Conservation (phyloP, 1,284 basidiomycete species). For the Mycena citricolor region DNA sequence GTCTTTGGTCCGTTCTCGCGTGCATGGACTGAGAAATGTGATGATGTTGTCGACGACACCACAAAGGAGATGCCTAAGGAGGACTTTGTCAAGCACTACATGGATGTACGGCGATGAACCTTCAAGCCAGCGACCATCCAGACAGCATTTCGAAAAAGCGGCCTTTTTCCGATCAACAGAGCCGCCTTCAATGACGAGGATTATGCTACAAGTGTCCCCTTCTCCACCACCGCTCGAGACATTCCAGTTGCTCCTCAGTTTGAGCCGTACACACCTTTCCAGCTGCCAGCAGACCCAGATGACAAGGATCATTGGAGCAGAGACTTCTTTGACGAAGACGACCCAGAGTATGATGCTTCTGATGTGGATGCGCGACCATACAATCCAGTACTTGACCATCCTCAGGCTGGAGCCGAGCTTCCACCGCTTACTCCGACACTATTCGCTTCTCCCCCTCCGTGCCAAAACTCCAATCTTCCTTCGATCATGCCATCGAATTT, state of each 20-base stretch:
- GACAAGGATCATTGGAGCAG: too few relatives aligned
- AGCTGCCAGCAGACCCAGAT: too few relatives aligned
- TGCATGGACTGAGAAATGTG: slow-evolving; percentile 10
- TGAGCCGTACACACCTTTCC: not conserved
- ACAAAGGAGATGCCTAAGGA: slow-evolving; percentile 32
- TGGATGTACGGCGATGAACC: slow-evolving; percentile 20
- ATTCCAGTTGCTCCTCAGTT: slow-evolving; percentile 1
- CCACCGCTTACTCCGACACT: too few relatives aligned
- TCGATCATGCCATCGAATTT: not conserved
- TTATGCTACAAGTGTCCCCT: slow-evolving; percentile 10
- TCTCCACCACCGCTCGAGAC: slow-evolving; percentile 7
- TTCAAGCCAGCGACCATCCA: slow-evolving; percentile 28
- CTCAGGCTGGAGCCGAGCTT: too few relatives aligned
- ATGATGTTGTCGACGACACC: not conserved
- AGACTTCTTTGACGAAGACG: too few relatives aligned
- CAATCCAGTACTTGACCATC: too few relatives aligned
- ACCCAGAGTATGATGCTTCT: too few relatives aligned
- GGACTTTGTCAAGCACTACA: slow-evolving; percentile 33
- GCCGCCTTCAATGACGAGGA: slow-evolving; percentile 5
- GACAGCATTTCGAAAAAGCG: slow-evolving; percentile 28
- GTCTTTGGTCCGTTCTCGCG: slow-evolving; percentile 26
- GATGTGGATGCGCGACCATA: too few relatives aligned
- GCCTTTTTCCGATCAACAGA: slow-evolving; percentile 19
- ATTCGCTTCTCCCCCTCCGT: not conserved
- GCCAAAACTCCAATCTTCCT: not conserved